These are phyloP conservation scores for Podospora pseudocomata DNA, from an alignment of 495 filamentous ascomycete genomes.

Conservation along the genomic window DNA sequence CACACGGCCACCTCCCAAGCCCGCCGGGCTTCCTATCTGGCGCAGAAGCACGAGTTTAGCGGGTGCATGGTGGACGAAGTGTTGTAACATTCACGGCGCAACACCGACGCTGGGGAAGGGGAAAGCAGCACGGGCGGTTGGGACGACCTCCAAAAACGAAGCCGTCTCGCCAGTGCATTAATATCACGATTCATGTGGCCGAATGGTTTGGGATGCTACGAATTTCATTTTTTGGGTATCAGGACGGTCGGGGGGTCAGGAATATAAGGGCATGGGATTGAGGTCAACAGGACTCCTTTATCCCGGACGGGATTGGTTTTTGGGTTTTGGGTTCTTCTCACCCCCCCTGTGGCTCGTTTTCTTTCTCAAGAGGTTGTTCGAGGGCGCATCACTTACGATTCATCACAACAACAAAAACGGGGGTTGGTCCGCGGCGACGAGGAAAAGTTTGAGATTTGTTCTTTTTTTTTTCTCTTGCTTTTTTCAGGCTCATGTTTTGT, in stretches of 20 bases:
- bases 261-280: constrained; percentile 18
- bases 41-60: constrained; percentile 20
- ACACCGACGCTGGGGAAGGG: background rate
- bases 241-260: constrained; percentile 14
- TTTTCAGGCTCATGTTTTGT: constrained; percentile 13
- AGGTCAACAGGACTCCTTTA: constrained; percentile 25
- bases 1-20: constrained; percentile 15
- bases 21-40: constrained; percentile 15
- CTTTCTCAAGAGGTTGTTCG: background rate
- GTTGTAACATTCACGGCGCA: constrained; percentile 9
- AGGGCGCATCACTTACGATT: constrained; percentile 7
- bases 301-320: constrained; percentile 15
- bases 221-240: constrained; percentile 24
- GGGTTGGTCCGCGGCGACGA: constrained; percentile 6
- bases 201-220: constrained; percentile 21
- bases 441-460: constrained; percentile 18
- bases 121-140: background rate
- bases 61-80: constrained; percentile 10
- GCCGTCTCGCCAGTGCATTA: constrained; percentile 10
- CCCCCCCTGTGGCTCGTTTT: background rate
- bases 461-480: constrained; percentile 15
- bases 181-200: constrained; percentile 25
- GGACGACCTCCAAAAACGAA: background rate
- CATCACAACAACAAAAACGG: constrained; percentile 6
- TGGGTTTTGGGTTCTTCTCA: constrained; percentile 10